A percentile compares a stretch with the other conserved stretches of the same genome.
Conservation (phyloP, 2,329 filamentous ascomycete genomes). For the Aspergillus pseudoviridinutans region DNA sequence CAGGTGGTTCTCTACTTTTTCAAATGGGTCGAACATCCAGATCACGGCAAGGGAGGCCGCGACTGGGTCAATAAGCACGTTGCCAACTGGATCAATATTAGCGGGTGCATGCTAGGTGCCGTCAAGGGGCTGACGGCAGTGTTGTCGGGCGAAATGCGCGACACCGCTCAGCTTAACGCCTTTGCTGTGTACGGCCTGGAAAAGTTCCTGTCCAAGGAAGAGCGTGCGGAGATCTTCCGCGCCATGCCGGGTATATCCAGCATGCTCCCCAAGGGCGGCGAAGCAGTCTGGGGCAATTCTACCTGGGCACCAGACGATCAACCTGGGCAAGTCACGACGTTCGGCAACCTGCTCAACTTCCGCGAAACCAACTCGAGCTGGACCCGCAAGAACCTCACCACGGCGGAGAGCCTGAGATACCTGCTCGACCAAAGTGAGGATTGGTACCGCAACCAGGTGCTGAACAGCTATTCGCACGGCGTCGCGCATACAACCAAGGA, state of each 20-base stretch:
- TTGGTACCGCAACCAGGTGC: conserved; percentile 77
- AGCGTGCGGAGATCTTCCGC: conserved; percentile 88
- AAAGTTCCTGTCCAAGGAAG: conserved; percentile 86
- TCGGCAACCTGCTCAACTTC: conserved; percentile 82
- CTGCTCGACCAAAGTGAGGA: conserved; percentile 72
- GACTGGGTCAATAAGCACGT: conserved; percentile 88
- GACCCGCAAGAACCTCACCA: conserved; percentile 69
- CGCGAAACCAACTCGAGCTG: conserved; percentile 61
- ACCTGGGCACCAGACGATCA: conserved; percentile 85
- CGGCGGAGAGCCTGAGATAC: conserved; percentile 71
- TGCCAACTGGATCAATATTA: conserved; percentile 97
- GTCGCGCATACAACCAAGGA: conserved; percentile 74
- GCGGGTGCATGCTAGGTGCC: conserved; percentile 94
- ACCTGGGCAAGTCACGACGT: conserved; percentile 68
- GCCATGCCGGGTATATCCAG: conserved; percentile 95
- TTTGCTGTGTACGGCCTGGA: conserved; percentile 97
- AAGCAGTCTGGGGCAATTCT: conserved; percentile 89
- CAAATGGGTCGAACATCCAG: conserved; percentile 75
- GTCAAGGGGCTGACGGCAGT: conserved; percentile 87
- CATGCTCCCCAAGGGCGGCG: conserved; percentile 92
- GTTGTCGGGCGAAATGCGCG: conserved; percentile 95
- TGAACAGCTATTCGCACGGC: conserved; percentile 78
- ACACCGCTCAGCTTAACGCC: conserved; percentile 92
- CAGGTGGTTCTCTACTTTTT: conserved; percentile 84
- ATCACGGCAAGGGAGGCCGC: conserved; percentile 73